A percentile compares a stretch with the other conserved stretches of the same genome.
Evolutionary conservation across 306 rosid genomes (phyloP).

Genomic region (Argentina anserina): DNA sequence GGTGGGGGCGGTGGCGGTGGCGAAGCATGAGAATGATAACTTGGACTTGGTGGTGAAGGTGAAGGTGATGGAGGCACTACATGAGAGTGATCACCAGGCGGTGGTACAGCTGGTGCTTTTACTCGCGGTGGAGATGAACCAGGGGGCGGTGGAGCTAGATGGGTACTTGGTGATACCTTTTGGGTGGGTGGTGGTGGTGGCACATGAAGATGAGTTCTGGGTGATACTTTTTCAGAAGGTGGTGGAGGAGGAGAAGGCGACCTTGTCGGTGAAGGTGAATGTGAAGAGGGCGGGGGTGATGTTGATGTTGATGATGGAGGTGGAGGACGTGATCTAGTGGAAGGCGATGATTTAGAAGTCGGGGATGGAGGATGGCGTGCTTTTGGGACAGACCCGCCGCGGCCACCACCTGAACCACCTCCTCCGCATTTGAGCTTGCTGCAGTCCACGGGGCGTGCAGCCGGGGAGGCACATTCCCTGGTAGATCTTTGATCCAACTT

Average conservation of each 20-base stretch:
- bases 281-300: constrained; percentile 5
- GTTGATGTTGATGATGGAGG: constrained; percentile 11
- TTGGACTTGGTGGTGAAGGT: background rate
- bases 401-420: background rate
- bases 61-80: background rate
- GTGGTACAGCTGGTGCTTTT: background rate
- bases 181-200: constrained; percentile 14
- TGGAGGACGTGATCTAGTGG: constrained; percentile 23
- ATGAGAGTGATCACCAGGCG: background rate
- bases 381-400: background rate
- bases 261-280: background rate
- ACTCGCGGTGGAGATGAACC: background rate
- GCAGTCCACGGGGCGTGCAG: constrained; percentile 22
- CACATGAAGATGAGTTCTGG: constrained; percentile 12
- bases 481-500: constrained; percentile 20
- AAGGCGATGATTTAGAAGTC: constrained; percentile 27
- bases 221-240: constrained; percentile 16
- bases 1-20: constrained; percentile 4
- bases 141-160: constrained; percentile 7
- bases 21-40: background rate
- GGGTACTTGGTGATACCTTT: constrained; percentile 12
- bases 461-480: constrained; percentile 23
- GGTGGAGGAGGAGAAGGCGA: constrained; percentile 20
- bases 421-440: constrained; percentile 13
- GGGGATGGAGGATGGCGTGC: constrained; percentile 20